Evolutionary conservation across 2,329 filamentous ascomycete species (phyloP), one percentile per base, ranked within the genome.

Genomic region (Alternaria panax): DNA sequence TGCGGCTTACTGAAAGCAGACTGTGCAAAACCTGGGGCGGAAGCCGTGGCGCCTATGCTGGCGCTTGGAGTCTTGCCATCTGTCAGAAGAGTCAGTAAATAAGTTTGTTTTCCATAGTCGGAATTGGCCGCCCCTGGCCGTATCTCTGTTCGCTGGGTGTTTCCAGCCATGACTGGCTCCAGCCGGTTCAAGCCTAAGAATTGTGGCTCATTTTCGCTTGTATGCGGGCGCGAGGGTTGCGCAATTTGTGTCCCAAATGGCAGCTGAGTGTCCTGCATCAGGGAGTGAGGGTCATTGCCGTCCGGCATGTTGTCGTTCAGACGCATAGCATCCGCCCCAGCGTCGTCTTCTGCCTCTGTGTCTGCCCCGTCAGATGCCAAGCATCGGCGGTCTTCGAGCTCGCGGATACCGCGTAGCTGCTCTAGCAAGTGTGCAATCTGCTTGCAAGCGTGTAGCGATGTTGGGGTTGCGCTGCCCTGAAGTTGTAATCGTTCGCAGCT

Each of bases 241-340:
- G 50, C 57, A 1, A 69, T 1, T 48, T 75, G 73, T 4, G 71
- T 73, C 14, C 48, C 67, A 47, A 67, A 73, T 0, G 66, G 54
- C 28, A 60, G 22, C 36, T 75, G 73, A 0, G 72, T 72, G 42
- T 67, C 45, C 8, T 60, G 57, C 14, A 22, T 24, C 40, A 74
- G 71, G 8, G 68, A 70, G 36, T 62, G 53, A 8, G 53, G 56
- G 9, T 57, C 51, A 7, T 22, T 32, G 22, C 51, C 41, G 18
- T 32, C 18, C 8, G 30, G 22, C 55, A 12, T 20, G 28, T 18
- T 55, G 53, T 11, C 32, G 28, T n/a, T 34, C 30, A 11, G 32
- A 27, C 50, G 46, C 34, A 38, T 40, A n/a, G 27, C 16, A 14
- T 41, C 30, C 24, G 62, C 45, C 62, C 67, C 68, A 24, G 43